Conservation (phyloP, 129 eudicot species). For the Centrapalus pauciflorus region DNA sequence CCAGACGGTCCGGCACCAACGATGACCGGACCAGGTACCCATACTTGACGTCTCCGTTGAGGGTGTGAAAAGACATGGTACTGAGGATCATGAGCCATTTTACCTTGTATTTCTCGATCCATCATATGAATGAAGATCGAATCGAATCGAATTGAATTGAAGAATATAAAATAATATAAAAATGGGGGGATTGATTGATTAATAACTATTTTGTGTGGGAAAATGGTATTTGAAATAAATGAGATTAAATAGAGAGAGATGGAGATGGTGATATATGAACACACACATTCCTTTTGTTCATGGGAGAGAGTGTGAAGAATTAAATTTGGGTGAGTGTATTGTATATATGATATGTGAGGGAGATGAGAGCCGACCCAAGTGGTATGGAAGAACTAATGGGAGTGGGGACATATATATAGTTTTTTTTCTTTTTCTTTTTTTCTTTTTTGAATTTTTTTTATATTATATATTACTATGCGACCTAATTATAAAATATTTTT, state of each 20-base stretch:
- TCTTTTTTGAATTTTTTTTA: background rate
- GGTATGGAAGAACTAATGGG: constrained; percentile 40
- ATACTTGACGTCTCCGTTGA: constrained; percentile 25
- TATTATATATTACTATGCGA: background rate
- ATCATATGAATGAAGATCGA: no score
- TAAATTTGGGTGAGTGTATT: constrained; percentile 28
- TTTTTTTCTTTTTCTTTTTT: background rate
- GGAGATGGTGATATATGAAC: constrained; percentile 30
- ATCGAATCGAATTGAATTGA: no score
- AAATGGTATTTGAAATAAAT: constrained; percentile 15
- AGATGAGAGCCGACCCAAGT: constrained; percentile 19
- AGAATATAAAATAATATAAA: no score
- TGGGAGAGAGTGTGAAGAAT: constrained; percentile 30
- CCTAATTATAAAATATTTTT: constrained; percentile 12
- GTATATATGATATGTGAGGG: constrained; percentile 32
- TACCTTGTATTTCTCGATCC: constrained; percentile 67
- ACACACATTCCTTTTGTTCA: constrained; percentile 42
- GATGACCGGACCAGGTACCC: constrained; percentile 64
- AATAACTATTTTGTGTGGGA: no score
- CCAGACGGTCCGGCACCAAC: constrained; percentile 93
- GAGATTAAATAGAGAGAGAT: constrained; percentile 24
- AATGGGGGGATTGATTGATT: no score
- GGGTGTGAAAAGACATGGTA: background rate
- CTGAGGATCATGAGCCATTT: constrained; percentile 53
- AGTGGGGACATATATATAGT: constrained; percentile 66